These are phyloP conservation scores for Tulasnella sp. DNA, from an alignment of 768 basidiomycete species.

Conservation along the genomic window DNA sequence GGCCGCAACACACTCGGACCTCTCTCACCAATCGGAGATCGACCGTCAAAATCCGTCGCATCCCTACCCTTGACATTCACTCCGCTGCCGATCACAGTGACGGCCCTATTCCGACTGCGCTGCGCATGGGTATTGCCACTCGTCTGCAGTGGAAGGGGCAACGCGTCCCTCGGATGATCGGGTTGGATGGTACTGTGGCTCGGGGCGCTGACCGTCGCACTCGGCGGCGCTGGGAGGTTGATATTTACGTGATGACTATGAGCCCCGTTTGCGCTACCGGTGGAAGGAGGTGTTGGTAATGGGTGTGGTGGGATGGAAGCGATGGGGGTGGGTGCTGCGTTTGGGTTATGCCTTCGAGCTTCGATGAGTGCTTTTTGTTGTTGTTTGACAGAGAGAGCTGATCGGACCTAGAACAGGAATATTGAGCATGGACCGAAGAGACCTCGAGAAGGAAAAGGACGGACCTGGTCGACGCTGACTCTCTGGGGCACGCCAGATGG, in stretches of 20 bases:
- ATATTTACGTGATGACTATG: no score
- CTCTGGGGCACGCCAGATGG: constrained; percentile 14
- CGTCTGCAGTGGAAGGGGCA: neutral
- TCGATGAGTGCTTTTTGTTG: constrained; percentile 19
- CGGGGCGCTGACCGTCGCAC: neutral
- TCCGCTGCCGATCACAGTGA: no score
- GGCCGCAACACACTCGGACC: no score
- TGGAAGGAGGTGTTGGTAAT: neutral
- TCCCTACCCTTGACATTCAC: no score
- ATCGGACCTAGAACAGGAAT: constrained; percentile 5
- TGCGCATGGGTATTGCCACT: neutral
- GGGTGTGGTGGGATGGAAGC: neutral
- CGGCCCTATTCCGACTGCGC: no score
- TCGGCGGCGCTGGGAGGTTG: no score
- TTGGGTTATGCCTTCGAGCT: constrained; percentile 12
- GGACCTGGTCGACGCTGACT: constrained; percentile 14
- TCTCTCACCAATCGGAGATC: no score
- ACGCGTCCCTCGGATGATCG: neutral
- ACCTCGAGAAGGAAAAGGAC: neutral
- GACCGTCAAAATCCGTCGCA: no score
- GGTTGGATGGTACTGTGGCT: neutral
- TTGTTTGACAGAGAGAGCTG: constrained; percentile 15
- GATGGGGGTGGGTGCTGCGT: neutral
- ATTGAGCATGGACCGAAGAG: neutral
- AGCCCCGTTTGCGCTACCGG: neutral